These are phyloP conservation scores for Cucumis hystrix DNA, from an alignment of 306 rosid species.

Conservation along the genomic window DNA sequence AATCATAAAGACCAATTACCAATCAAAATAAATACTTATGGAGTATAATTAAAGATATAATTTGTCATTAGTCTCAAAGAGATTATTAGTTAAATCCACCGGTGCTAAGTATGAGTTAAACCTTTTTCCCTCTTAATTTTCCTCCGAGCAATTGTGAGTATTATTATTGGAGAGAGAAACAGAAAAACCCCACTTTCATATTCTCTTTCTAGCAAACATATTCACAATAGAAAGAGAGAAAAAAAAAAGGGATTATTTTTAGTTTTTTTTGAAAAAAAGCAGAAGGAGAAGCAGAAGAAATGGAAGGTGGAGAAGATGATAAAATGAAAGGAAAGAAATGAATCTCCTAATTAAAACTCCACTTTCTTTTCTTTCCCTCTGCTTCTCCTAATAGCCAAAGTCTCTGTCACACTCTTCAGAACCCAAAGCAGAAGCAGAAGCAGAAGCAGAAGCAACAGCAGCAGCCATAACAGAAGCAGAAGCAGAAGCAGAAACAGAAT, in stretches of 20 bases:
- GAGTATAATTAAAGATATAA: too few relatives aligned
- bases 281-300: neutral
- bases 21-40: too few relatives aligned
- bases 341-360: neutral
- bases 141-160: conserved; percentile 7
- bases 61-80: too few relatives aligned
- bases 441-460: neutral
- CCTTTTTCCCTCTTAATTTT: neutral
- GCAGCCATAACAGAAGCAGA: neutral
- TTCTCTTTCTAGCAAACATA: conserved; percentile 37
- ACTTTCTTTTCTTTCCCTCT: neutral
- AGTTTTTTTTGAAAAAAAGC: neutral
- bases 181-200: conserved; percentile 23
- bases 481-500: neutral
- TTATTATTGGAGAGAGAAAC: conserved; percentile 67
- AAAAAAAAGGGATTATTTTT: neutral
- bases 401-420: conserved; percentile 23
- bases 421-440: conserved; percentile 18
- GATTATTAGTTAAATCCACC: too few relatives aligned
- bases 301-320: conserved; percentile 8
- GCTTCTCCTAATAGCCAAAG: conserved; percentile 27
- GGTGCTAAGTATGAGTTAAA: neutral
- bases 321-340: neutral
- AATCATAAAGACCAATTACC: too few relatives aligned
- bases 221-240: neutral